A percentile compares a stretch with the other conserved stretches of the same genome.
Evolutionary conservation across 768 basidiomycete genomes (phyloP).

Genomic region (Pleurotus tuoliensis): DNA sequence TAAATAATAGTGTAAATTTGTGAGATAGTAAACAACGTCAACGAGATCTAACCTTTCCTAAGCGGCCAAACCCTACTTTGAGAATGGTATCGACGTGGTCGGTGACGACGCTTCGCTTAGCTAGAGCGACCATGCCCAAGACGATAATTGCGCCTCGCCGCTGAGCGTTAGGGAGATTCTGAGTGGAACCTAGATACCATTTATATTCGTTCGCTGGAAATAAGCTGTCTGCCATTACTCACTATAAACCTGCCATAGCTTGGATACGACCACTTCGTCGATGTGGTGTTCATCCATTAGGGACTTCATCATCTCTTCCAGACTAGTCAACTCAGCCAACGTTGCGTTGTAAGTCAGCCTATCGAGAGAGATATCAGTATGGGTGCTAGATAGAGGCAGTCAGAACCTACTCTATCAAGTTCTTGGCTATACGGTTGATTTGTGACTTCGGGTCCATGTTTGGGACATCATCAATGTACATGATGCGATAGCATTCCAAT

Average conservation of each 20-base stretch:
- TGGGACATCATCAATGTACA: constrained; percentile 85
- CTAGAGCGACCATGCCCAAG: constrained; percentile 93
- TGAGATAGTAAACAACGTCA: not conserved
- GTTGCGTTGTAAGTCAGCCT: constrained; percentile 92
- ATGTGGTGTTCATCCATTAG: constrained; percentile 91
- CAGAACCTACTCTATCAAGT: constrained; percentile 85
- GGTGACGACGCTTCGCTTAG: constrained; percentile 66
- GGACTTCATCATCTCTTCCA: constrained; percentile 95
- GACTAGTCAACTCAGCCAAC: constrained; percentile 89
- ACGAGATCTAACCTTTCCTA: constrained; percentile 63
- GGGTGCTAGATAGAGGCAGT: not conserved
- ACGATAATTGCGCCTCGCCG: constrained; percentile 94
- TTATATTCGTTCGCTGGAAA: not conserved
- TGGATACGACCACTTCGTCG: constrained; percentile 79
- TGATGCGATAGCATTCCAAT: constrained; percentile 79
- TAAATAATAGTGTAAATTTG: constrained; percentile 23
- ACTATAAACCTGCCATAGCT: constrained; percentile 98
- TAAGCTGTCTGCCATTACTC: constrained; percentile 22
- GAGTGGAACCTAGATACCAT: constrained; percentile 58
- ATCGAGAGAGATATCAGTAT: not conserved
- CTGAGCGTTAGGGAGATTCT: constrained; percentile 74
- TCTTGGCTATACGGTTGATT: constrained; percentile 89
- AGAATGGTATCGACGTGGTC: constrained; percentile 85
- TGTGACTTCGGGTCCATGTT: constrained; percentile 80
- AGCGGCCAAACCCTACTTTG: constrained; percentile 78